Evolutionary conservation across 1,139 yeast genomes (phyloP).

Genomic region (Zhuliangozyma blackwelliae): DNA sequence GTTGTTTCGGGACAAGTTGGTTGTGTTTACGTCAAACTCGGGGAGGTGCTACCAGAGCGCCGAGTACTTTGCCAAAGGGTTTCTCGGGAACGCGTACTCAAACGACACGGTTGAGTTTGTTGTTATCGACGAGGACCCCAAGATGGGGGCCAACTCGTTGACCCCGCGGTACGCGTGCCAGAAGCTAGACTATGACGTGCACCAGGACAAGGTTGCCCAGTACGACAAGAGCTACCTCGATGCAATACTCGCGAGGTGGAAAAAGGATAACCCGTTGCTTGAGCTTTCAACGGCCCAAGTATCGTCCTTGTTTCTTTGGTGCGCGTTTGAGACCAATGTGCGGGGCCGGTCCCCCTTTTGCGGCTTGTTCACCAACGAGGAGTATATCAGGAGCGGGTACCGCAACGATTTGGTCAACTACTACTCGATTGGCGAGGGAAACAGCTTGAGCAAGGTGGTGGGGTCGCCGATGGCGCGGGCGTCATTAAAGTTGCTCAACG

Average conservation of each 20-base stretch:
- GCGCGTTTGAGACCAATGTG: constrained; percentile 55
- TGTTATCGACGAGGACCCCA: constrained; percentile 24
- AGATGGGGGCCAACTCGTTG: constrained; percentile 36
- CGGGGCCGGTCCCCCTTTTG: constrained; percentile 47
- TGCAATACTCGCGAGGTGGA: constrained; percentile 35
- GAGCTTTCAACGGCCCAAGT: constrained; percentile 41
- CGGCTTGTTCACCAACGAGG: constrained; percentile 46
- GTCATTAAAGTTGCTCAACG: constrained; percentile 32
- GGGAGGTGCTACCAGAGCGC: constrained; percentile 29
- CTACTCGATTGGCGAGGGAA: constrained; percentile 49
- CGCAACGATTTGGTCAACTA: constrained; percentile 40
- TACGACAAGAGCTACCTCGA: constrained; percentile 23
- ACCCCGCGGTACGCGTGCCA: constrained; percentile 27
- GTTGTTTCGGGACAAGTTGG: constrained; percentile 19
- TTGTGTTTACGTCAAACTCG: constrained; percentile 32
- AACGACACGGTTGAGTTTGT: constrained; percentile 17
- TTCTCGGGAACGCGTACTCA: constrained; percentile 22
- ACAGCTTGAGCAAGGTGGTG: constrained; percentile 35
- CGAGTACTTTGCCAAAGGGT: constrained; percentile 29
- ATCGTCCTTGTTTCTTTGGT: constrained; percentile 35
- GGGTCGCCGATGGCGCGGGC: constrained; percentile 52
- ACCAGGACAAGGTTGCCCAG: constrained; percentile 8
- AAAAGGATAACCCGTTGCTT: constrained; percentile 24
- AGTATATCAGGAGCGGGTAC: constrained; percentile 34
- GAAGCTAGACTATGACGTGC: constrained; percentile 8